phyloP scores from a whole-genome alignment of 139 green algal genomes.

The Micractinium sp. region DNA sequence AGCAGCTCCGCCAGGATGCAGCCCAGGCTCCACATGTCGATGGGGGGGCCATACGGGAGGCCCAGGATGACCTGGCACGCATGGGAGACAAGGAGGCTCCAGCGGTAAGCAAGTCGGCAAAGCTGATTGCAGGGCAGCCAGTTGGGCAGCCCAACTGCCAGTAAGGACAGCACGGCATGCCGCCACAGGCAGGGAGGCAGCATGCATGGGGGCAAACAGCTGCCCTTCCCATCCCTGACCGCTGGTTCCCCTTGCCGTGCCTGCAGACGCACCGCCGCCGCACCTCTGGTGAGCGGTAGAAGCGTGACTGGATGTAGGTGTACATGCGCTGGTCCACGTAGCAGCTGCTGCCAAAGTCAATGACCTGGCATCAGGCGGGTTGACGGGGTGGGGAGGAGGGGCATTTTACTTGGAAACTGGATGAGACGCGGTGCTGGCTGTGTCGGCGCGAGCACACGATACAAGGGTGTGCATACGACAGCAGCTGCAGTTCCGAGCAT shows the following conservation, averaged over 20 bases:
- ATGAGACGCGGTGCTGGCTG: not conserved
- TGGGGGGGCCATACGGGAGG: conserved; percentile 81
- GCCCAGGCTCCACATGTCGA: conserved; percentile 98
- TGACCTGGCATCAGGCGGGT: conserved; percentile 60
- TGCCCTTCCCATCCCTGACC: not conserved
- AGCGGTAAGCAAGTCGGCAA: not conserved
- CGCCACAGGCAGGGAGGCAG: not conserved
- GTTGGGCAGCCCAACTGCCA: not conserved
- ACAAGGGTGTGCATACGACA: not conserved
- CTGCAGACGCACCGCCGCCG: not conserved
- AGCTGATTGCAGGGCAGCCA: not conserved
- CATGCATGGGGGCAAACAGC: not conserved
- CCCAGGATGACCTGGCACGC: conserved; percentile 77
- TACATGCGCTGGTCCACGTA: conserved; percentile 89
- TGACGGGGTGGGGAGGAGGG: not conserved
- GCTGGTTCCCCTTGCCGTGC: not conserved
- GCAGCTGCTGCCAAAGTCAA: conserved; percentile 97
- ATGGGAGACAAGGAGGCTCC: not conserved
- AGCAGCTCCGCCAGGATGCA: conserved; percentile 78
- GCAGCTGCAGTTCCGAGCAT: not conserved
- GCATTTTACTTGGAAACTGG: not conserved
- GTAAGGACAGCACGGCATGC: not conserved
- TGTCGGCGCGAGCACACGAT: not conserved
- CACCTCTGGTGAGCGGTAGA: conserved; percentile 85
- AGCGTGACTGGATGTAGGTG: conserved; percentile 97